Evolutionary conservation across 2,329 filamentous ascomycete genomes (phyloP).

Genomic region (Clarireedia sp.): DNA sequence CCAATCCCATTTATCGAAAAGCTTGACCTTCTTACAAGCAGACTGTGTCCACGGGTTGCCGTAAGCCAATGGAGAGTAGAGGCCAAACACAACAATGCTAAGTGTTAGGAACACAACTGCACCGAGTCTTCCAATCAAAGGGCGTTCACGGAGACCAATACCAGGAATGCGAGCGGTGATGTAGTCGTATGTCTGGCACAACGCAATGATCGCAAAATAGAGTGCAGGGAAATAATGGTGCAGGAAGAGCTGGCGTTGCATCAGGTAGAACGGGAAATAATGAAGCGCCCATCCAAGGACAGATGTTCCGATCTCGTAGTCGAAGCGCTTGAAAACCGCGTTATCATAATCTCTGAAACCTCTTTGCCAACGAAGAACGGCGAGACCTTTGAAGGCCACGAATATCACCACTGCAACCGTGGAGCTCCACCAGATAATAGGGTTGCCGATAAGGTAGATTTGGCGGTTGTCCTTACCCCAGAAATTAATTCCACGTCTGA

Average conservation of each 20-base stretch:
- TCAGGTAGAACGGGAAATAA: conserved; percentile 98
- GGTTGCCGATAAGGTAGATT: conserved; percentile 94
- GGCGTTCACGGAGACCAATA: conserved; percentile 60
- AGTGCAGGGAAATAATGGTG: conserved; percentile 98
- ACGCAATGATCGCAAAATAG: conserved; percentile 84
- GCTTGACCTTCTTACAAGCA: conserved; percentile 79
- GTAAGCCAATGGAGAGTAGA: conserved; percentile 87
- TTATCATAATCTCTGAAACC: conserved; percentile 80
- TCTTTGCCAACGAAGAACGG: conserved; percentile 88
- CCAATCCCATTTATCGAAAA: conserved; percentile 90
- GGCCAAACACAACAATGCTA: conserved; percentile 65
- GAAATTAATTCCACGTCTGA: conserved; percentile 96
- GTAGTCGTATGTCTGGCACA: conserved; percentile 88
- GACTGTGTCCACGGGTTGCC: conserved; percentile 89
- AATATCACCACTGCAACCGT: conserved; percentile 72
- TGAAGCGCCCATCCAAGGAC: conserved; percentile 95
- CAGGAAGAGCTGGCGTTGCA: conserved; percentile 95
- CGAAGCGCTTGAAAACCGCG: conserved; percentile 86
- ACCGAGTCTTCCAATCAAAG: conserved; percentile 65
- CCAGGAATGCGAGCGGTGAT: conserved; percentile 62
- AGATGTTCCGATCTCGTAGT: conserved; percentile 88
- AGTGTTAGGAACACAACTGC: conserved; percentile 67
- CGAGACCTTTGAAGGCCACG: conserved; percentile 75
- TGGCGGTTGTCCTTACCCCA: conserved; percentile 93
- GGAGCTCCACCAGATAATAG: conserved; percentile 88